phyloP scores from a whole-genome alignment of 805 yeast species.

The Myxozyma sirexii region DNA sequence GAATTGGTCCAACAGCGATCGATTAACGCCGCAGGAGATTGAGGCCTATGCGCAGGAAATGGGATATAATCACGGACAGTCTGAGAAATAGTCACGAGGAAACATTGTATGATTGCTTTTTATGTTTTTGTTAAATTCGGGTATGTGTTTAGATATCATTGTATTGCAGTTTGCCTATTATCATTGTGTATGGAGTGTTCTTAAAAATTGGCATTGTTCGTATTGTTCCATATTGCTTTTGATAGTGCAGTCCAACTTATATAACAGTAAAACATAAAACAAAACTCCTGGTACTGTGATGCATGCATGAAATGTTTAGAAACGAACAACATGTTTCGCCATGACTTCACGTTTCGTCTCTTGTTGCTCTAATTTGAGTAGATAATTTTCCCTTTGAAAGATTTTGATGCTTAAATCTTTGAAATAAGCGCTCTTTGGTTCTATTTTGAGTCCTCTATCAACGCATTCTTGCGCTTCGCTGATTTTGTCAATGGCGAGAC shows the following conservation, averaged over 20 bases:
- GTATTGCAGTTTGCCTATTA: neutral
- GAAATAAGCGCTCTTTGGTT: constrained; percentile 61
- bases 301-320: neutral
- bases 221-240: no score
- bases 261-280: no score
- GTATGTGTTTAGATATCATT: no score
- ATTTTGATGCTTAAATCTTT: constrained; percentile 50
- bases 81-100: neutral
- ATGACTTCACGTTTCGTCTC: constrained; percentile 45
- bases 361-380: constrained; percentile 40
- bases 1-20: constrained; percentile 53
- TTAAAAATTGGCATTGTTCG: neutral
- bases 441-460: constrained; percentile 65
- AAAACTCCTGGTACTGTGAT: neutral
- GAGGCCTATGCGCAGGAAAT: constrained; percentile 52
- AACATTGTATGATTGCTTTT: neutral
- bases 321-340: constrained; percentile 36
- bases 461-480: constrained; percentile 74
- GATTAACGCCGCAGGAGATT: constrained; percentile 51
- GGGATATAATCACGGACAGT: constrained; percentile 43
- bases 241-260: no score
- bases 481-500: constrained; percentile 61
- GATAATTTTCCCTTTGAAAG: constrained; percentile 44
- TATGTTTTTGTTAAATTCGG: neutral
- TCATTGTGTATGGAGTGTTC: neutral